Evolutionary conservation across 208 protist species (phyloP).

Genomic region (Acanthamoeba castellanii): DNA sequence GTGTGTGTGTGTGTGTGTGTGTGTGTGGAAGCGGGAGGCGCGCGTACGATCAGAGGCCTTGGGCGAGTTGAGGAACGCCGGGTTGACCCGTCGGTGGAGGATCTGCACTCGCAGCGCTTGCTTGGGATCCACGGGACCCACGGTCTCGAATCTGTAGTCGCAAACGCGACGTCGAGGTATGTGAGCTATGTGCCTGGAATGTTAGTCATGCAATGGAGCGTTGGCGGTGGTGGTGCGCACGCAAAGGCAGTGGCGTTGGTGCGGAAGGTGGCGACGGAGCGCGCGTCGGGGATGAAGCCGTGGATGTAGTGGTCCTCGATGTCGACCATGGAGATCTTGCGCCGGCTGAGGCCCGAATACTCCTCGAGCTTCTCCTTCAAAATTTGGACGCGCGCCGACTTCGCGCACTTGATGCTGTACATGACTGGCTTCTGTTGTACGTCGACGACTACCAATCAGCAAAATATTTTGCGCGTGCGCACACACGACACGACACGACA

Average conservation of each 20-base stretch:
- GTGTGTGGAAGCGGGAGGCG: too few relatives aligned
- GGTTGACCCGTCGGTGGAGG: constrained; percentile 22
- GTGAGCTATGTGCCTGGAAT: not conserved
- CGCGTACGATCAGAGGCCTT: not conserved
- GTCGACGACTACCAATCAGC: not conserved
- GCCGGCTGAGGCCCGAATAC: not conserved
- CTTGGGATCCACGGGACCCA: constrained; percentile 24
- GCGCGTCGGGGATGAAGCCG: constrained; percentile 16
- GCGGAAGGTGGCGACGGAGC: constrained; percentile 13
- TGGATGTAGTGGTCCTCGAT: constrained; percentile 19
- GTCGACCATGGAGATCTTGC: constrained; percentile 8
- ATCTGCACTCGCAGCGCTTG: constrained; percentile 33
- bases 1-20: too few relatives aligned
- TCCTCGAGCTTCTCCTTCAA: constrained; percentile 41
- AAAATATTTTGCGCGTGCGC: too few relatives aligned
- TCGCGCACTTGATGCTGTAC: constrained; percentile 23
- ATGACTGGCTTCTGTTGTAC: not conserved
- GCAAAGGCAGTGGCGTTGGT: constrained; percentile 7
- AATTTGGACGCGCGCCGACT: constrained; percentile 22
- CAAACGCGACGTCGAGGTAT: not conserved
- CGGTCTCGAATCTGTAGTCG: not conserved
- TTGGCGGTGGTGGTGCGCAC: not conserved
- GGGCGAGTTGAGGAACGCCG: constrained; percentile 5
- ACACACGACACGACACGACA: too few relatives aligned
- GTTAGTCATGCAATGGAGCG: not conserved